phyloP scores from a whole-genome alignment of 352 stramenopile species.

The Phytophthora idaei region DNA sequence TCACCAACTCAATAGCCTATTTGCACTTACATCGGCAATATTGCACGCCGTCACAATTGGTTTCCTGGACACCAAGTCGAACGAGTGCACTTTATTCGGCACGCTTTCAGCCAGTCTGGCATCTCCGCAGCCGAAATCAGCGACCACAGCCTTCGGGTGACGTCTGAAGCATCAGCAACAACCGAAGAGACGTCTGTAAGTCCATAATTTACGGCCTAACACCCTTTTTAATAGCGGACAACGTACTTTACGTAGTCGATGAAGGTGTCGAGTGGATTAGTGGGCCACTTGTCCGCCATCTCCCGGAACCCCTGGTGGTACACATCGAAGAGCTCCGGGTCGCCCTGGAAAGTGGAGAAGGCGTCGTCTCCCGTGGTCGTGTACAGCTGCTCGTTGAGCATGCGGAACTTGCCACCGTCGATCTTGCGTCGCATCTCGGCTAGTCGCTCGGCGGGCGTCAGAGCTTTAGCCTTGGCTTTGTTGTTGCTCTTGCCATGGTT shows the following conservation, averaged over 20 bases:
- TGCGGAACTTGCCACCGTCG: constrained; percentile 95
- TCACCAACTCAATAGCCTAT: neutral
- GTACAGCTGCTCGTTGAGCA: constrained; percentile 99
- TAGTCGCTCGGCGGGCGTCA: constrained; percentile 44
- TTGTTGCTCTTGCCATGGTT: constrained; percentile 23
- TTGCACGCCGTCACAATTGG: constrained; percentile 95
- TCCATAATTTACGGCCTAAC: neutral
- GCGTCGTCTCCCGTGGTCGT: constrained; percentile 91
- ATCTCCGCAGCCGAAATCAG: constrained; percentile 99
- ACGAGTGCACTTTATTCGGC: constrained; percentile 94
- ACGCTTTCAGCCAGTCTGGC: constrained; percentile 93
- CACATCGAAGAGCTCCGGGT: constrained; percentile 96
- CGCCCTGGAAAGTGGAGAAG: constrained; percentile 92
- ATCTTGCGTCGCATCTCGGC: constrained; percentile 90
- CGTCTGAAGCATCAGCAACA: constrained; percentile 37
- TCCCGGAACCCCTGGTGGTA: constrained; percentile 99
- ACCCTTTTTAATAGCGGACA: neutral
- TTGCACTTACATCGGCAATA: constrained; percentile 86
- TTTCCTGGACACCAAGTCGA: constrained; percentile 96
- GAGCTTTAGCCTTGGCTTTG: constrained; percentile 28
- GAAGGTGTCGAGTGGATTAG: constrained; percentile 97
- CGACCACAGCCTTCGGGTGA: constrained; percentile 83
- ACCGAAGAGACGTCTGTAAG: constrained; percentile 2
- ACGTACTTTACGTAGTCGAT: constrained; percentile 93
- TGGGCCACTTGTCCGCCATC: constrained; percentile 96